These are phyloP conservation scores for Cryptococcus sp. DNA, from an alignment of 1,284 basidiomycete genomes.

Conservation along the genomic window DNA sequence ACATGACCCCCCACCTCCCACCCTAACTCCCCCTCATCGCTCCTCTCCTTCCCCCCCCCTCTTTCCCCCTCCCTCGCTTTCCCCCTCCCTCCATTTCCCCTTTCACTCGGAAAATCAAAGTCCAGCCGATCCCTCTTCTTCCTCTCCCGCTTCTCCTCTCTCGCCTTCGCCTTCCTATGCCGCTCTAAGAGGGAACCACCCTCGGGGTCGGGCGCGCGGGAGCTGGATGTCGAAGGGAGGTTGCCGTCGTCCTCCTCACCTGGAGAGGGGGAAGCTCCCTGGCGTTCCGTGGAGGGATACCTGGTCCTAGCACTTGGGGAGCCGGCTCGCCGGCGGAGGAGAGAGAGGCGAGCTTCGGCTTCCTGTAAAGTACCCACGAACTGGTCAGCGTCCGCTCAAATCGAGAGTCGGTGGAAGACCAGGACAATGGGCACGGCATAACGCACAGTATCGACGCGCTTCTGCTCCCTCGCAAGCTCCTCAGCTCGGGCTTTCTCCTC, in stretches of 20 bases:
- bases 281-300: too few relatives aligned
- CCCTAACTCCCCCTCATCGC: conserved; percentile 8
- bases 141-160: conserved; percentile 19
- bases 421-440: background rate
- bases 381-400: conserved; percentile 2
- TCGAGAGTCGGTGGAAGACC: background rate
- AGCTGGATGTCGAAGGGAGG: conserved; percentile 31
- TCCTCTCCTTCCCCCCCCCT: conserved; percentile 6
- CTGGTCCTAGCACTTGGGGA: conserved; percentile 19
- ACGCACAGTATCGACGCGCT: conserved; percentile 36
- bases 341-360: conserved; percentile 34
- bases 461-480: conserved; percentile 37
- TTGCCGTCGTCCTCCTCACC: conserved; percentile 19
- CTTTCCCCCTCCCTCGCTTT: conserved; percentile 15
- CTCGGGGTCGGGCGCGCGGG: background rate
- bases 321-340: conserved; percentile 37
- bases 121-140: conserved; percentile 26
- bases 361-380: conserved; percentile 17
- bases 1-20: conserved; percentile 42
- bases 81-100: conserved; percentile 23
- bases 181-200: conserved; percentile 29
- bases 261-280: background rate
- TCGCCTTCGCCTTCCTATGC: conserved; percentile 31
- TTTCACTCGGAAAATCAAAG: conserved; percentile 46
- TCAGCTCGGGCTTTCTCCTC: conserved; percentile 46